These are phyloP conservation scores for Aspergillus carlsbadensis DNA, from an alignment of 495 filamentous ascomycete species.

Conservation along the genomic window DNA sequence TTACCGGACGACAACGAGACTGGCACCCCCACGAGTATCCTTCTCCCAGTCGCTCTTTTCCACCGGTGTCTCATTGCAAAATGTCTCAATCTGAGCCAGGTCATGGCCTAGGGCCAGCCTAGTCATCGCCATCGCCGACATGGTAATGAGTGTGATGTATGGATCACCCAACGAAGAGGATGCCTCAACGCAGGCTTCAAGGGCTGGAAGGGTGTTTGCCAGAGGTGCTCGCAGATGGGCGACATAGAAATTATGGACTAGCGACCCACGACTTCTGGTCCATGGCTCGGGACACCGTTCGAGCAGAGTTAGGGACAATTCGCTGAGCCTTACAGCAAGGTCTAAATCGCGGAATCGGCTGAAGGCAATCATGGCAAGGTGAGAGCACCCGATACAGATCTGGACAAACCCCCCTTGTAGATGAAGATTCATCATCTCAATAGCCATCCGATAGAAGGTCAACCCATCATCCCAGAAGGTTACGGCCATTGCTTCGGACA, in stretches of 20 bases:
- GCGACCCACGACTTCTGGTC: conserved; percentile 67
- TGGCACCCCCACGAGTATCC: conserved; percentile 76
- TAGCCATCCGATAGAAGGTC: conserved; percentile 72
- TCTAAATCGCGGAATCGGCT: conserved; percentile 70
- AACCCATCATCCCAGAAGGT: conserved; percentile 78
- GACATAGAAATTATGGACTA: conserved; percentile 71
- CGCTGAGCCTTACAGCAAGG: conserved; percentile 64
- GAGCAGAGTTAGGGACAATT: conserved; percentile 63
- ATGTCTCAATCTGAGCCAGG: conserved; percentile 70
- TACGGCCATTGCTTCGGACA: conserved; percentile 75
- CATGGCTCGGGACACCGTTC: conserved; percentile 66
- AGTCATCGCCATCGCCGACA: conserved; percentile 68
- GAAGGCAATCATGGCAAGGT: conserved; percentile 71
- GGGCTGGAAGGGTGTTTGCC: conserved; percentile 53
- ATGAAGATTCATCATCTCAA: conserved; percentile 70
- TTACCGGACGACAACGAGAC: conserved; percentile 61
- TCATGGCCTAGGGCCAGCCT: conserved; percentile 75
- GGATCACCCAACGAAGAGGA: conserved; percentile 71
- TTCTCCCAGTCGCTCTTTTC: conserved; percentile 72
- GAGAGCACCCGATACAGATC: conserved; percentile 71
- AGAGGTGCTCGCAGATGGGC: conserved; percentile 69
- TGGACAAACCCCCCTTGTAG: conserved; percentile 69
- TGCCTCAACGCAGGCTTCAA: conserved; percentile 70
- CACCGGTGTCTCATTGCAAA: conserved; percentile 69
- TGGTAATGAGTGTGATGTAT: conserved; percentile 69